Evolutionary conservation across 1,284 basidiomycete genomes (phyloP), one percentile per base, ranked within the genome.

Genomic region (Stereum hirsutum): DNA sequence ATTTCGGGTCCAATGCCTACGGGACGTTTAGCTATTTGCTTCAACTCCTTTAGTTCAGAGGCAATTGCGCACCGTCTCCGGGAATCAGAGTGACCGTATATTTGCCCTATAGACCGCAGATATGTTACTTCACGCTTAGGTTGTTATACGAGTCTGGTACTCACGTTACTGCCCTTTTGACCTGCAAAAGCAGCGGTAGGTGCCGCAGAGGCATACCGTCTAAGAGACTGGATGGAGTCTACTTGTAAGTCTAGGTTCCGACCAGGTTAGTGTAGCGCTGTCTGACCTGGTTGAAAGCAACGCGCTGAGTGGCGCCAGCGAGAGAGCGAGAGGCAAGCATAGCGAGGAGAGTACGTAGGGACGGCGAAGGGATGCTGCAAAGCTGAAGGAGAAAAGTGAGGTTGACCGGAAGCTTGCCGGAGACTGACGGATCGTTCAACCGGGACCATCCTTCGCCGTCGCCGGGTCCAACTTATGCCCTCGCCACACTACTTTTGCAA

Each of bases 1-100:
- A 99, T 98, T 73, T 99, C 96, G 39, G 95, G 93, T 40, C 96
- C 96, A 72, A 99, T 99, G 65, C 94, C 91, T 93, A 52, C 20
- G 24, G 35, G 25, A 41, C 33, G 21, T 27, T 42, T 49, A 44
- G 45, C 12, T 21, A 28, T 25, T 14, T 2, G 15, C 30, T 36
- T 41, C n/a, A 19, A 41, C 42, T 14, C 24, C 12, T 35, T 35
- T 26, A 37, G 43, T 31, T 37, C 34, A 20, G 31, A 24, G 20
- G 26, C 49, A 39, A 53, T 56, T 39, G 58, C 75, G 57, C 51
- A 89, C 89, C 89, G 60, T 95, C 91, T 60, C 91, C 91, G 34
- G 91, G 88, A 62, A 95, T 90, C 50, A 95, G 69, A 39, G 92
- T 93, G 40, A 95, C 92, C 38, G 85, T 84, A 69, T 93, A 97